phyloP scores from a whole-genome alignment of 352 stramenopile genomes.

The Pythium chondricola region DNA sequence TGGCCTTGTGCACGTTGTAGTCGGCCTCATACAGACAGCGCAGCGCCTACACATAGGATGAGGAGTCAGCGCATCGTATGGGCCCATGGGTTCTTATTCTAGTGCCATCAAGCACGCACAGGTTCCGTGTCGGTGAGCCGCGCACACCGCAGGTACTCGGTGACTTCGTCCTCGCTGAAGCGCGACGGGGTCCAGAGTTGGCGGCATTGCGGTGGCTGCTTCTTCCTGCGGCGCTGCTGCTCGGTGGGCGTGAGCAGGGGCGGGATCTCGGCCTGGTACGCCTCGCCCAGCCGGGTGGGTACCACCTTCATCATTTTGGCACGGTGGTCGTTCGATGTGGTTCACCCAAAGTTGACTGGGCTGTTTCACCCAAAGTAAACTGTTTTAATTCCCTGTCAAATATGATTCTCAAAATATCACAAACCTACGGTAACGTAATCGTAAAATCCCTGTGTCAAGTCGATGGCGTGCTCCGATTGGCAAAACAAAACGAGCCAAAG shows the following conservation, averaged over 20 bases:
- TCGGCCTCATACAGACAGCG: slow-evolving; percentile 52
- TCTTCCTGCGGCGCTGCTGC: slow-evolving; percentile 1
- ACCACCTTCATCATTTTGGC: slow-evolving; percentile 22
- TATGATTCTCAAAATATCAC: too few relatives aligned
- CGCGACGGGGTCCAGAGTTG: slow-evolving; percentile 36
- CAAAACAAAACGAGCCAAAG: too few relatives aligned
- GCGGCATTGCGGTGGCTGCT: slow-evolving; percentile 8
- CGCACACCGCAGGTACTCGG: slow-evolving; percentile 44
- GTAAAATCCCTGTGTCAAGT: too few relatives aligned
- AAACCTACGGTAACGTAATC: too few relatives aligned
- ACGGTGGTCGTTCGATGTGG: too few relatives aligned
- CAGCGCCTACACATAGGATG: slow-evolving; percentile 32
- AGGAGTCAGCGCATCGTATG: slow-evolving; percentile 1
- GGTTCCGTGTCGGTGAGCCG: slow-evolving; percentile 47
- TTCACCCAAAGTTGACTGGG: neutral
- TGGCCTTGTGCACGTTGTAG: slow-evolving; percentile 38
- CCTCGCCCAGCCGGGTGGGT: slow-evolving; percentile 25
- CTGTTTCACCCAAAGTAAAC: neutral
- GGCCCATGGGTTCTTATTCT: neutral
- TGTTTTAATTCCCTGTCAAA: neutral
- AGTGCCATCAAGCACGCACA: slow-evolving; percentile 21
- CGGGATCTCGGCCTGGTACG: slow-evolving; percentile 52
- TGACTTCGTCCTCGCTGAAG: slow-evolving; percentile 30
- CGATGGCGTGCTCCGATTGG: too few relatives aligned
- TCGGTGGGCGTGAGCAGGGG: slow-evolving; percentile 29